phyloP scores from a whole-genome alignment of 1,284 basidiomycete species.

The Sporisorium scitamineum region DNA sequence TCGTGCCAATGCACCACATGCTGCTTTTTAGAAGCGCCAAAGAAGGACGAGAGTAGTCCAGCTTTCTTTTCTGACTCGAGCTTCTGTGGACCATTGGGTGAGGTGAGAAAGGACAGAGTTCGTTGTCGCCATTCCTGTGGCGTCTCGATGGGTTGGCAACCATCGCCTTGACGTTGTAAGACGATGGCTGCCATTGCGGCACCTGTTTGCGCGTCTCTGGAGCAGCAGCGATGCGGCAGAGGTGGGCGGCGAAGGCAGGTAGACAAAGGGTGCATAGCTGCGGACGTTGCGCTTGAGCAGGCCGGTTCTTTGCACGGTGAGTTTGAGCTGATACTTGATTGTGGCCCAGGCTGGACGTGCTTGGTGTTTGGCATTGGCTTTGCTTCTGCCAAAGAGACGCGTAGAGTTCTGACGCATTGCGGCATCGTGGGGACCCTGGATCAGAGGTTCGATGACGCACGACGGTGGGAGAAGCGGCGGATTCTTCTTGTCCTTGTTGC shows the following conservation, averaged over 20 bases:
- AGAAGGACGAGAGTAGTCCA: conserved; percentile 23
- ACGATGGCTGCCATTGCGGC: conserved; percentile 40
- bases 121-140: conserved; percentile 27
- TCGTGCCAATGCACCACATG: conserved; percentile 22
- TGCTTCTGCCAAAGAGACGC: conserved; percentile 30
- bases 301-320: conserved; percentile 60
- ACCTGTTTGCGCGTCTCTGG: conserved; percentile 35
- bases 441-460: conserved; percentile 42
- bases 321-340: conserved; percentile 64
- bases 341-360: conserved; percentile 52
- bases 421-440: conserved; percentile 24
- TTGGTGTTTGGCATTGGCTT: conserved; percentile 11
- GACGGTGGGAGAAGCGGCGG: conserved; percentile 32
- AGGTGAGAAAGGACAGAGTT: conserved; percentile 20
- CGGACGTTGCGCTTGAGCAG: conserved; percentile 58
- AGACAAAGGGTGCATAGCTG: conserved; percentile 62
- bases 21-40: conserved; percentile 24
- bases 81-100: conserved; percentile 27
- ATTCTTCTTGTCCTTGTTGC: conserved; percentile 28
- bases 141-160: conserved; percentile 28
- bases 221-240: conserved; percentile 27
- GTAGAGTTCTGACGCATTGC: conserved; percentile 20
- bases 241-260: conserved; percentile 57
- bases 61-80: conserved; percentile 22
- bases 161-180: conserved; percentile 24